Base-by-base conservation (phyloP, 345 rosid species). In the Aurinia saxatilis region DNA sequence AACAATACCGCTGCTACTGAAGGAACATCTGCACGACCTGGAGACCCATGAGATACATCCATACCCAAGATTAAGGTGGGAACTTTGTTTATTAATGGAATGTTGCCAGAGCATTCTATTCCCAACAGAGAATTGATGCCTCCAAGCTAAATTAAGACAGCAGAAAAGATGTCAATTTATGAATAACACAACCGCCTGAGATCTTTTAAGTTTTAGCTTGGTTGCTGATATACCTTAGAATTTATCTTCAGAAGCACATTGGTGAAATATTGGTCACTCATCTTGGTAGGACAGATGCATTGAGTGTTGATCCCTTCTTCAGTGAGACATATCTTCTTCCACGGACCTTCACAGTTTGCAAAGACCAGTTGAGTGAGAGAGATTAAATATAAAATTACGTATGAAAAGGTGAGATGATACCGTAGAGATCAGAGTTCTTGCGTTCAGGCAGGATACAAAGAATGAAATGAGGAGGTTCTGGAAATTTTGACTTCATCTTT, bases 11-110 rank as follows among this genome's bases (percentile, higher is more conserved):
- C 97, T 36, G 90, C 93, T 30, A 87, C 62, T 19, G 95, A 89
- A 66, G 97, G 96, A 53, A 73, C 54, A 78, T 84, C 81, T 25
- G 90, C 75, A 69, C 57, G 80, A 65, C 91, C 96, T 69, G 95
- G 91, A 63, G 97, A 75, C 23, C 97, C 95, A 70, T 87, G 99
- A 57, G 97, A 90, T 57, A 93, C 95, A 79, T 87, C 99, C 95
- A 93, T 90, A 29, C 99, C 99, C 77, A 93, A 74, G 70, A 93
- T 93, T 76, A 93, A 70, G 25, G 97, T 90, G 46, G 97, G 99
- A 57, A 78, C 68, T 56, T 81, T 77, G 65, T 70, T 60, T 65
- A 93, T 76, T 65, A 82, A 53, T 15, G 96, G 95, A 9, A 87
- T 73, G 37, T 37, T 46, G 21, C 60, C 46, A 51, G 83, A 68